Evolutionary conservation across 495 filamentous ascomycete genomes (phyloP).

Genomic region (Penicillium daleae): DNA sequence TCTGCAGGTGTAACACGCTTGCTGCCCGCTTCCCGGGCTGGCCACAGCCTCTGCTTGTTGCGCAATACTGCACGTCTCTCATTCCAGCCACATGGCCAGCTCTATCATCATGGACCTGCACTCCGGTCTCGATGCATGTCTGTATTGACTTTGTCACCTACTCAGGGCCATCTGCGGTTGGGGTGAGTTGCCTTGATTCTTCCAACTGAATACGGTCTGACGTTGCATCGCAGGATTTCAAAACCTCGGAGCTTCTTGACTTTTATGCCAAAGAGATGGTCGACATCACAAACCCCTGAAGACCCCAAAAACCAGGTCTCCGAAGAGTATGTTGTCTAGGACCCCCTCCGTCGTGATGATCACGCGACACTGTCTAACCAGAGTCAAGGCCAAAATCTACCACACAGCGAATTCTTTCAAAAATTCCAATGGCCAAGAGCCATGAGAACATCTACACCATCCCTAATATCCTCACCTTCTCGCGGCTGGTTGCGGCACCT

Average conservation of each 20-base stretch:
- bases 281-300: constrained; percentile 29
- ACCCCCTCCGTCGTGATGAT: background rate
- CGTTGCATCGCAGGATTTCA: constrained; percentile 4
- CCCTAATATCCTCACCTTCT: constrained; percentile 89
- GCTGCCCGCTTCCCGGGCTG: constrained; percentile 17
- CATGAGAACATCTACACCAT: constrained; percentile 97
- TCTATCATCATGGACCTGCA: background rate
- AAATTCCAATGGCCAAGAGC: constrained; percentile 48
- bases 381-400: constrained; percentile 4
- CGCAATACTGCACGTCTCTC: constrained; percentile 1
- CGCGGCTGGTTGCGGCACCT: constrained; percentile 81
- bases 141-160: constrained; percentile 8
- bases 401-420: constrained; percentile 48
- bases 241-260: background rate
- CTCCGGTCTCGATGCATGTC: constrained; percentile 18
- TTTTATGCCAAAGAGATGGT: constrained; percentile 30
- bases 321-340: constrained; percentile 23
- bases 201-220: background rate
- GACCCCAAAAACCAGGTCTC: constrained; percentile 20
- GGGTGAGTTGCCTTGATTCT: constrained; percentile 14
- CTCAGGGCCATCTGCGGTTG: constrained; percentile 10
- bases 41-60: constrained; percentile 8
- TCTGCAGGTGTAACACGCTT: constrained; percentile 12
- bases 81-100: constrained; percentile 8
- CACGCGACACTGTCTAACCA: constrained; percentile 7